Base-by-base conservation (phyloP, 495 filamentous ascomycete species). In the Penicillium cosmopolitanum region DNA sequence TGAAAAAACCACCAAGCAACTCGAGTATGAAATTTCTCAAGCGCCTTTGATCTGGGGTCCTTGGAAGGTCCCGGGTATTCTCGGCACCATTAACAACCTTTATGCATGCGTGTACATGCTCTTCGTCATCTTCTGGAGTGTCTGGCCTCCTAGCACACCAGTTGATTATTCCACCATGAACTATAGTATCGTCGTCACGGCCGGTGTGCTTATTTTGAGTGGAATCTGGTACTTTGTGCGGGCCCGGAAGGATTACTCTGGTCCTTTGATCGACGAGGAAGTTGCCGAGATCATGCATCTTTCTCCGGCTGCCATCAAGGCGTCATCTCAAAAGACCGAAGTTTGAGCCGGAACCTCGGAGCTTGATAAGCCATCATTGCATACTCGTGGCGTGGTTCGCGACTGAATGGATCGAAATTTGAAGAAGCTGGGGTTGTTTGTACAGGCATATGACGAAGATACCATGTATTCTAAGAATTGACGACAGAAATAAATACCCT, bases 161-260 rank as follows among this genome's bases (percentile, higher is more conserved):
- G 74, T 77, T 8, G 74, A 72, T 11, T 63, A 70, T n/a, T 58
- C 62, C 6, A 73, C 60, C 13, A 80, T 80, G 79, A 80, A 82
- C 65, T 82, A 78, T 61, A 75, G 70, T 18, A 67, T 69, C 21
- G 65, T 80, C 18, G 66, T 78, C 2, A 73, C 77, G 9, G 70
- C 61, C 8, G 61, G 59, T 9, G 68, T 76, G 4, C 46, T 76
- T 8, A 57, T 73, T 7, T 58, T 74, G 12, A 66, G 69, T 55
- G 58, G 70, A 8, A 46, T 73, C 15, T 77, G 71, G 60, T 80
- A 80, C 51, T 34, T 73, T 46, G 34, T 68, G 4, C 64, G 66
- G 40, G 77, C 72, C 2, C 63, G 70, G 5, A 71, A 70, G 52
- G 68, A 71, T 10, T 80, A 78, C 48, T 58, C 60, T 4, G 75